Base-by-base conservation (phyloP, 768 basidiomycete genomes). In the Trichaptum fuscoviolaceum region DNA sequence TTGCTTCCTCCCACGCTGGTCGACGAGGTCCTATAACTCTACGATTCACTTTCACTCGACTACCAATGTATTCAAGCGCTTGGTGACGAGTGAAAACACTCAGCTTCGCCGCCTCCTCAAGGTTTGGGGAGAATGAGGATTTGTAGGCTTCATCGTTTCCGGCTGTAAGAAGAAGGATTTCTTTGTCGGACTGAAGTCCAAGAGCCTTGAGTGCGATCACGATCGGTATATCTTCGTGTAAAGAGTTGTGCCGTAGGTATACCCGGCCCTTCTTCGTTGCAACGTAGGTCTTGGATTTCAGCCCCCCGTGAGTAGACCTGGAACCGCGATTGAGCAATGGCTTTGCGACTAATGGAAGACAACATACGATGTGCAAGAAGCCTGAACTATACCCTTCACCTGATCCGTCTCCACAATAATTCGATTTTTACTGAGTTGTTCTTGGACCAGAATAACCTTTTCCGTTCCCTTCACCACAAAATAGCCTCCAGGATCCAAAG, bases 401-500 rank as follows among this genome's bases (percentile, higher is more conserved):
- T 84, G 78, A 77, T 99, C 97, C 7, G 90, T 92, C 80, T 99
- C 97, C 68, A 99, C 97, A 70, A 99, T 98, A 74, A 99, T 99
- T 57, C 97, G 87, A 77, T 99, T 99, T 83, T 99, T 99, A 83
- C 93, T 96, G 73, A 99, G 79, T 78, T 99, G 97, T 75, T 99
- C 97, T 76, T 99, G 97, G 7, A 99, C 96, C 68, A 99, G 82
- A 70, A 99, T 99, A 71, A 99, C 97, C 79, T 99, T 99, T 78
- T 99, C 96, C 58, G 96, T 99, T 42, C 96, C 96, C 78, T 96
- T 98, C 63, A 99, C 97, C 67, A 99, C 91, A 76, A 99, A 99
- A 75, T 99, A 99, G 3, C 97, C 97, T n/a, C 97, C 97, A 12
- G 97, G 96, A 79, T 99, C 97, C 67, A 99, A 83, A 2, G 97